Percentiles rank a stretch among this genome's conserved stretches.
Conservation (phyloP, 352 stramenopile genomes). For the Phytophthora pseudosyringae region DNA sequence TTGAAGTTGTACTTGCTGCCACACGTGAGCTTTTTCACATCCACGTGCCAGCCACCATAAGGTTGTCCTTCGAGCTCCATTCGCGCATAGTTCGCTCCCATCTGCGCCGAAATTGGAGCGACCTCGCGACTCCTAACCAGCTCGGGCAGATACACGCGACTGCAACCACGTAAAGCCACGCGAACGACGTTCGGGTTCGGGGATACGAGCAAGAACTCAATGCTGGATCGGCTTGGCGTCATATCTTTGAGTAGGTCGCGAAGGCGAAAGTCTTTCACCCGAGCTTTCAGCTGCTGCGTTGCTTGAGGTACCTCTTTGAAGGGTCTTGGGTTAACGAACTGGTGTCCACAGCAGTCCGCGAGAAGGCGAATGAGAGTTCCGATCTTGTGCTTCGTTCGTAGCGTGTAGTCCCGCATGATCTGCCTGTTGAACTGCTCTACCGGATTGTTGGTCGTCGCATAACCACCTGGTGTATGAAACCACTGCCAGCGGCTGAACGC, state of each 20-base stretch:
- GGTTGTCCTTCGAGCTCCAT: slow-evolving; percentile 4
- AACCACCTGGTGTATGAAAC: slow-evolving; percentile 12
- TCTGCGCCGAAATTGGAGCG: slow-evolving; percentile 9
- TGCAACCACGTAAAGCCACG: slow-evolving; percentile 1
- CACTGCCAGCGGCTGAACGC: slow-evolving; percentile 22
- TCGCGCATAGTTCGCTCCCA: slow-evolving; percentile 4
- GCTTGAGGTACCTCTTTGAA: slow-evolving; percentile 1
- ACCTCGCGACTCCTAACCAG: not conserved
- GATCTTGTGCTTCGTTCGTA: slow-evolving; percentile 15
- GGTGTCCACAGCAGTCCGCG: not conserved
- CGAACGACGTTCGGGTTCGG: slow-evolving; percentile 1
- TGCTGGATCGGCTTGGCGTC: not conserved
- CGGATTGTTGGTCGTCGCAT: slow-evolving; percentile 10
- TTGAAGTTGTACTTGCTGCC: slow-evolving; percentile 22
- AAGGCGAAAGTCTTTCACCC: slow-evolving; percentile 8
- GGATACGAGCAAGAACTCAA: slow-evolving; percentile 8
- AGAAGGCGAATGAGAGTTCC: not conserved
- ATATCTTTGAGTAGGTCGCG: not conserved
- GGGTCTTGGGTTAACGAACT: not conserved
- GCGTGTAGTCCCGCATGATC: slow-evolving; percentile 34
- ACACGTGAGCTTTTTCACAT: slow-evolving; percentile 1
- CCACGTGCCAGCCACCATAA: not conserved
- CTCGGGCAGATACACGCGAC: not conserved
- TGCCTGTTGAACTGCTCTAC: slow-evolving; percentile 10
- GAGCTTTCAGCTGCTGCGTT: slow-evolving; percentile 2